Evolutionary conservation across 2,329 filamentous ascomycete species (phyloP).

Genomic region (Domatiomyces globalis): DNA sequence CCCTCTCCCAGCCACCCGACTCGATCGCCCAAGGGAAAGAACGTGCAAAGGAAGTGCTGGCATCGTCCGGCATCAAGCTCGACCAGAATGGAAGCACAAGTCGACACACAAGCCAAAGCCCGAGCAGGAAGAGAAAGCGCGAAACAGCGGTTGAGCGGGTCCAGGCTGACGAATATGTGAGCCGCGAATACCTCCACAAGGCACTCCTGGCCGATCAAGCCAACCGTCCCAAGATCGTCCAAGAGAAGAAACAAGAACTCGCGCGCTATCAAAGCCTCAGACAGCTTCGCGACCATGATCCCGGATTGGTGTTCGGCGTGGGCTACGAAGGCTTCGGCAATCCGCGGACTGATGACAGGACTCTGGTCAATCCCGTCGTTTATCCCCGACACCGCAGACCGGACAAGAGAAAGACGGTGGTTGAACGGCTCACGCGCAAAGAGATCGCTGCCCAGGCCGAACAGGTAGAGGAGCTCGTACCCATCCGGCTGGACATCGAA

Average conservation of each 20-base stretch:
- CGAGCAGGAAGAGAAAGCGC: constrained; percentile 31
- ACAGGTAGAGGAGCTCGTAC: constrained; percentile 79
- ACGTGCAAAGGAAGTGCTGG: constrained; percentile 45
- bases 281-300: constrained; percentile 43
- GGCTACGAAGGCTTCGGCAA: constrained; percentile 88
- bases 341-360: constrained; percentile 55
- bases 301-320: constrained; percentile 46
- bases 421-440: constrained; percentile 60
- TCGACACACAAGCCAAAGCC: constrained; percentile 18
- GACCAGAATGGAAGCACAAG: constrained; percentile 22
- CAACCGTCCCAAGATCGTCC: constrained; percentile 43
- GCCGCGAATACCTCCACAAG: constrained; percentile 47
- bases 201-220: constrained; percentile 39
- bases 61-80: constrained; percentile 32
- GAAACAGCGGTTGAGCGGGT: constrained; percentile 33
- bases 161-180: constrained; percentile 49
- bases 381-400: constrained; percentile 68
- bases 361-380: constrained; percentile 52
- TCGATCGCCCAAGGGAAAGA: constrained; percentile 45
- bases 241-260: constrained; percentile 51
- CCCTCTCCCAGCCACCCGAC: constrained; percentile 20
- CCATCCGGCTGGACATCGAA: constrained; percentile 82
- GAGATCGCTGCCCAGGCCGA: constrained; percentile 78
- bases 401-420: constrained; percentile 59
- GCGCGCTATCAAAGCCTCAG: constrained; percentile 55